Conservation (phyloP, 2,329 filamentous ascomycete species). For the Colletotrichum filicis region DNA sequence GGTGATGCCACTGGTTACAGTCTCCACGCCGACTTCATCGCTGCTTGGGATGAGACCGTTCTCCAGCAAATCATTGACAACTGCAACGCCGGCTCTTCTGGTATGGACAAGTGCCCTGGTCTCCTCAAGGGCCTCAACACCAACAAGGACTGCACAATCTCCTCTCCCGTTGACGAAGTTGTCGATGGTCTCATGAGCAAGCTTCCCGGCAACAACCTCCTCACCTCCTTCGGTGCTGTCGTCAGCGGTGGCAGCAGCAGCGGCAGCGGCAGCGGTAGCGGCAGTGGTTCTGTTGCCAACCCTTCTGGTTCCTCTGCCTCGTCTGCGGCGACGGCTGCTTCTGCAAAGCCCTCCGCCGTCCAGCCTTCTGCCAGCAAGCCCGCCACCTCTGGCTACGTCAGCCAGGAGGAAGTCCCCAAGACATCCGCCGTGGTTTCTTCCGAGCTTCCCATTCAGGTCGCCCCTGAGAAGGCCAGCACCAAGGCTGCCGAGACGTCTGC, state of each 20-base stretch:
- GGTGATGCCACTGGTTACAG: constrained; percentile 78
- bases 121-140: constrained; percentile 65
- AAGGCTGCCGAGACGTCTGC: constrained; percentile 2
- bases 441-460: constrained; percentile 26
- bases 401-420: neutral
- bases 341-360: neutral
- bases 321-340: neutral
- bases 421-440: constrained; percentile 7
- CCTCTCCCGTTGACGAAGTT: constrained; percentile 57
- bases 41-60: constrained; percentile 74
- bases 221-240: constrained; percentile 52
- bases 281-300: constrained; percentile 16
- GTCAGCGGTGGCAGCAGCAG: constrained; percentile 6
- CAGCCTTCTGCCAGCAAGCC: constrained; percentile 9
- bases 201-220: constrained; percentile 66
- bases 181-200: constrained; percentile 54
- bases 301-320: constrained; percentile 6
- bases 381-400: neutral
- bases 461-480: constrained; percentile 5
- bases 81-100: constrained; percentile 69
- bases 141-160: constrained; percentile 61
- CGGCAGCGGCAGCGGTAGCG: constrained; percentile 15
- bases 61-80: constrained; percentile 75
- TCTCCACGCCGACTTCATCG: constrained; percentile 78
- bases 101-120: constrained; percentile 72